Conservation (phyloP, 108 stramenopile genomes). For the Fistulifera pelliculosa region DNA sequence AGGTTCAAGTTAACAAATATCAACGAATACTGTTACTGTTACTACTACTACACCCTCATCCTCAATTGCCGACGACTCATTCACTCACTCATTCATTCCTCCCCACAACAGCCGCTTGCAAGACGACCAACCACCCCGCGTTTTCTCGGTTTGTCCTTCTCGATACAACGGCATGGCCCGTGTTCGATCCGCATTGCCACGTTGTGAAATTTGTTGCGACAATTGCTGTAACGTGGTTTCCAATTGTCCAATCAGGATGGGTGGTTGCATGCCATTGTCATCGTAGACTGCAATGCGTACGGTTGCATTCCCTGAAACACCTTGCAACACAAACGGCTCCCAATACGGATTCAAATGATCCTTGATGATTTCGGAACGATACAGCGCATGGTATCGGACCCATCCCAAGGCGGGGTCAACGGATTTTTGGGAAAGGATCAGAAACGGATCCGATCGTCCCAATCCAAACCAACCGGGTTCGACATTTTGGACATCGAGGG, state of each 20-base stretch:
- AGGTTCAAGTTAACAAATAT: too few relatives aligned
- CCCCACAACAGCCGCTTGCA: too few relatives aligned
- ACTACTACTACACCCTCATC: too few relatives aligned
- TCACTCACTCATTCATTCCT: too few relatives aligned
- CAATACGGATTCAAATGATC: constrained; percentile 63
- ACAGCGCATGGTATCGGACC: constrained; percentile 34
- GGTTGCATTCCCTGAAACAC: background rate
- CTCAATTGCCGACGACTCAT: too few relatives aligned
- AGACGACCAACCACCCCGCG: too few relatives aligned
- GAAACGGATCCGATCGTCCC: constrained; percentile 63
- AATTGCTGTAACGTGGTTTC: constrained; percentile 36
- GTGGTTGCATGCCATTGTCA: constrained; percentile 20
- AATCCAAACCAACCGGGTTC: constrained; percentile 50
- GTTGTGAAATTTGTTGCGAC: constrained; percentile 19
- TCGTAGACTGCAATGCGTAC: constrained; percentile 41
- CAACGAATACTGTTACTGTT: too few relatives aligned
- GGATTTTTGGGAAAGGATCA: constrained; percentile 43
- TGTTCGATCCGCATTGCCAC: constrained; percentile 57
- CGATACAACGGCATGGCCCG: constrained; percentile 12
- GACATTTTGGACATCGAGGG: constrained; percentile 54
- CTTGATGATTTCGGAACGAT: constrained; percentile 42
- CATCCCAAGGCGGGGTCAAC: constrained; percentile 19
- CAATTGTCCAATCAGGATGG: constrained; percentile 30
- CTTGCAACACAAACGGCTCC: constrained; percentile 13
- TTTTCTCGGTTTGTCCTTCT: too few relatives aligned